A percentile compares a stretch with the other conserved stretches of the same genome.
Evolutionary conservation across 1,284 basidiomycete species (phyloP).

Genomic region (Ustilago vetiveriae): DNA sequence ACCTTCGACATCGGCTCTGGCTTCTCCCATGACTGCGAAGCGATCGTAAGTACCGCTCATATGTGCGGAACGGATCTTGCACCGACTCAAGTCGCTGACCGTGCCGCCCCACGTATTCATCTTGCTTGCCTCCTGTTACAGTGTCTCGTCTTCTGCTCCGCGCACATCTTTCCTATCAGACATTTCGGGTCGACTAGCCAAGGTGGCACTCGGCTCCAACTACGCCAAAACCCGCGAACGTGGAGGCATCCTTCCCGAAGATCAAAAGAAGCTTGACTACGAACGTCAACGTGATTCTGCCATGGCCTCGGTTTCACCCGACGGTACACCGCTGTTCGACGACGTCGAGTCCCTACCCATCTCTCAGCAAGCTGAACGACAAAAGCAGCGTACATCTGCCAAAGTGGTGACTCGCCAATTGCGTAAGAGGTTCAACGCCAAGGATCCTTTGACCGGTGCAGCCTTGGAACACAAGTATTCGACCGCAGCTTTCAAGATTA

Average conservation of each 20-base stretch:
- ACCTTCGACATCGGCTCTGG: constrained; percentile 18
- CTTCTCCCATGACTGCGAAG: neutral
- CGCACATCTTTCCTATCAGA: constrained; percentile 22
- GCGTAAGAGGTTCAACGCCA: constrained; percentile 60
- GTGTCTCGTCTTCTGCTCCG: constrained; percentile 29
- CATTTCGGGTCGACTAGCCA: constrained; percentile 35
- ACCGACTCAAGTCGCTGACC: no score
- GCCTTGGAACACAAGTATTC: constrained; percentile 81
- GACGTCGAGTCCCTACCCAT: constrained; percentile 47
- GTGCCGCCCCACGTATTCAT: no score
- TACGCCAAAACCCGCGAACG: constrained; percentile 30
- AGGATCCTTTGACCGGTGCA: constrained; percentile 38
- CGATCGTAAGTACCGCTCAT: constrained; percentile 33
- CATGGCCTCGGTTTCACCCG: constrained; percentile 53
- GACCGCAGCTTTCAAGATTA: constrained; percentile 90
- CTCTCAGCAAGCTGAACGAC: constrained; percentile 34
- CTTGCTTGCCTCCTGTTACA: neutral
- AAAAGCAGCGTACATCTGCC: constrained; percentile 35
- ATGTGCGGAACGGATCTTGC: no score
- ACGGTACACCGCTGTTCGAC: constrained; percentile 58
- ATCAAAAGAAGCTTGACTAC: constrained; percentile 37
- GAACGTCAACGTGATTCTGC: constrained; percentile 52
- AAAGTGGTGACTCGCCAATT: constrained; percentile 46
- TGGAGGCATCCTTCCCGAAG: constrained; percentile 57
- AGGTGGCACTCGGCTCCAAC: constrained; percentile 34